Conservation (phyloP, 1,284 basidiomycete species). For the Pholiota adiposa region DNA sequence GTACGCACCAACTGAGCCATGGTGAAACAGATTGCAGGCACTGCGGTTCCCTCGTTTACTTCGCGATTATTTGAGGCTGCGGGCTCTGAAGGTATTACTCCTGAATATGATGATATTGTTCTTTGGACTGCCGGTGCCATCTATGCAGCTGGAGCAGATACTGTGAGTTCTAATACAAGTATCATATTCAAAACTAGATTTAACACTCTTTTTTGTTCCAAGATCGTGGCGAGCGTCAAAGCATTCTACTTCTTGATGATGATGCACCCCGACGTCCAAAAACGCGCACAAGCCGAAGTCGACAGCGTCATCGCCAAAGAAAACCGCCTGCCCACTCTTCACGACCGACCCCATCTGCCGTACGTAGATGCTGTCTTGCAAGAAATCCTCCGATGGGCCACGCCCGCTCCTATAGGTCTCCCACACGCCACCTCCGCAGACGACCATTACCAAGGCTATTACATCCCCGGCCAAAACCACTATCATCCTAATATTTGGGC, state of each 20-base stretch:
- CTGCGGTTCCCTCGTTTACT: constrained; percentile 40
- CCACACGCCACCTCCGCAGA: constrained; percentile 46
- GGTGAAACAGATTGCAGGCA: constrained; percentile 22
- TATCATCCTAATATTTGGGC: constrained; percentile 36
- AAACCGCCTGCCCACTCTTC: constrained; percentile 35
- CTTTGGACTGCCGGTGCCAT: constrained; percentile 48
- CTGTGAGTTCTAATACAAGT: constrained; percentile 31
- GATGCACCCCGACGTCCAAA: constrained; percentile 20
- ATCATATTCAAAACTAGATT: not conserved
- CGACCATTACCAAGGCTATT: constrained; percentile 46
- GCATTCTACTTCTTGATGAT: constrained; percentile 11
- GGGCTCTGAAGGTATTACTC: constrained; percentile 11
- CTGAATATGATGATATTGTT: constrained; percentile 44
- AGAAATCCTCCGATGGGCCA: constrained; percentile 19
- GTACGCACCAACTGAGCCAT: not conserved
- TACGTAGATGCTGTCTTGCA: constrained; percentile 21
- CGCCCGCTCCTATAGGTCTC: constrained; percentile 34
- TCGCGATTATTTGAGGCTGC: constrained; percentile 32
- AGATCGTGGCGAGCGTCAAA: not conserved
- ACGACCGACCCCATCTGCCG: constrained; percentile 3
- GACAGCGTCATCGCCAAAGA: constrained; percentile 14
- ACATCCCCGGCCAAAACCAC: constrained; percentile 36
- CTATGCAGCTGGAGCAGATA: constrained; percentile 49
- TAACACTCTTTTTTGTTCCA: no score
- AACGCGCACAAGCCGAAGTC: constrained; percentile 21